Evolutionary conservation across 1,284 basidiomycete species (phyloP), one percentile per base, ranked within the genome.

Genomic region (Puccinia sorghi): DNA sequence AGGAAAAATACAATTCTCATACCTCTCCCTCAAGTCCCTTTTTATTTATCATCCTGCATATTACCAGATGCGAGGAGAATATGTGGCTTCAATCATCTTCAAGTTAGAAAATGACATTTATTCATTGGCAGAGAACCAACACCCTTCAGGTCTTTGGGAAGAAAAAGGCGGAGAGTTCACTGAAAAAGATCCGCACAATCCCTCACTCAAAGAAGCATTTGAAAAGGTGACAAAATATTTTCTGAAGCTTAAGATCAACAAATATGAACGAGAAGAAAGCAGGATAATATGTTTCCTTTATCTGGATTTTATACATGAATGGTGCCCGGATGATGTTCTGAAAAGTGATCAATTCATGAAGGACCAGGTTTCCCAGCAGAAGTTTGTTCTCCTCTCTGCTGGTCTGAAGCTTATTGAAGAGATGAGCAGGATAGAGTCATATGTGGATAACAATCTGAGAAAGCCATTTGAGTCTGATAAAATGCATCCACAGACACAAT

Each of bases 1-100:
- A 61, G 59, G n/a, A 39, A 61, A 61, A 39, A 20, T 37, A 20
- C 59, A 39, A 20, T 61, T 61, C 27, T 39, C 59, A 39, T 61
- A 61, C 27, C 20, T 61, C 39, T 61, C 8, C 2, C 37, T 61
- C 15, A 41, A 61, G 59, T 61, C 59, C 15, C 17, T 61, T 20
- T 37, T 61, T 11, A 61, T n/a, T 39, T 61, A 61, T 12, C 39
- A 39, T n/a, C 5, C n/a, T 17, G 17, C 20, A 39, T 61, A 39
- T 9, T 3, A 39, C 39, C 37, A 20, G 41, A 1, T 61, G 6
- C 41, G 37, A 39, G 2, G 8, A n/a, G 59, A 61, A 20, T 37
- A 39, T 17, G 8, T 61, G 13, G 32, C 37, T 39, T 20, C 9
- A 13, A 11, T 17, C 15, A 37, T 61, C n/a, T 61, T 61, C 9